A percentile compares a stretch with the other conserved stretches of the same genome.
phyloP scores from a whole-genome alignment of 2,329 filamentous ascomycete species.

The Fusarium sororula region DNA sequence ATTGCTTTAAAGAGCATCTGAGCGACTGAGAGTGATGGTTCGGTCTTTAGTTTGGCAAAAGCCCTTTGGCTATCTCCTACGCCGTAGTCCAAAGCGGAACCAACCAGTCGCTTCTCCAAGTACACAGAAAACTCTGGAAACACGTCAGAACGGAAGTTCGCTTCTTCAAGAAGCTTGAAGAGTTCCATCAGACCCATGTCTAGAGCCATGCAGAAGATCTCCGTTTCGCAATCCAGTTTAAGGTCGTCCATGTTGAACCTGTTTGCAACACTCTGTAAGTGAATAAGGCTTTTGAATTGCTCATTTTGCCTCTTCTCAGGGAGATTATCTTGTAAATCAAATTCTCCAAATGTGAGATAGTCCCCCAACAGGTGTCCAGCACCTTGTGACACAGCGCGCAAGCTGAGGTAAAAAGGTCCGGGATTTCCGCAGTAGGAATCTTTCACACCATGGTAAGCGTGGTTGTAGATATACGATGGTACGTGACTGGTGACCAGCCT shows the following conservation, averaged over 20 bases:
- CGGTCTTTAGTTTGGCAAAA: not conserved
- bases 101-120: not conserved
- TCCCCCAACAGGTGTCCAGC: not conserved
- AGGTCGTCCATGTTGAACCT: not conserved
- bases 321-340: not conserved
- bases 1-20: not conserved
- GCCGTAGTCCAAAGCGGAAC: not conserved
- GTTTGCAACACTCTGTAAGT: not conserved
- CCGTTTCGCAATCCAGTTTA: too few relatives aligned
- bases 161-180: not conserved
- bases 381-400: not conserved
- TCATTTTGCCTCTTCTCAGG: too few relatives aligned
- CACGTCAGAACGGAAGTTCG: not conserved
- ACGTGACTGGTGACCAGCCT: not conserved
- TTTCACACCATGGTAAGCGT: not conserved
- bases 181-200: not conserved
- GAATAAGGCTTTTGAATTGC: not conserved
- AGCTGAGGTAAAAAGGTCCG: not conserved
- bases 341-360: not conserved
- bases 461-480: not conserved
- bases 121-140: not conserved
- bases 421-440: not conserved
- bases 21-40: not conserved
- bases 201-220: not conserved
- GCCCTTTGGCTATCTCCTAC: not conserved